Evolutionary conservation across 352 stramenopile species (phyloP).

Genomic region (Globisporangium barbulae): DNA sequence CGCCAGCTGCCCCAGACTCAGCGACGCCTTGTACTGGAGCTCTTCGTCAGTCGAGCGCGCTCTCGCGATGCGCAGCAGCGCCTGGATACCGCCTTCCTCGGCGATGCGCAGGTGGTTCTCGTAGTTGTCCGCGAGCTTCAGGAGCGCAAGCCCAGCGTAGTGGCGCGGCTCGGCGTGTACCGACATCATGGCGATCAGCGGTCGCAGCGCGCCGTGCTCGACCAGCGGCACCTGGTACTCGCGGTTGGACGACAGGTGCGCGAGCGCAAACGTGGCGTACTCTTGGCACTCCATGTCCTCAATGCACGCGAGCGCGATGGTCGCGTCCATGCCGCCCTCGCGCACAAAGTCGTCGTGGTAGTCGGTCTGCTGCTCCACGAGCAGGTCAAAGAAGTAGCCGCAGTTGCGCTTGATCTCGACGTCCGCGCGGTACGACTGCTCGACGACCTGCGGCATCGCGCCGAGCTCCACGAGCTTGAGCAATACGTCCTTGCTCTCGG

Average conservation of each 20-base stretch:
- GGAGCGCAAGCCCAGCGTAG: constrained; percentile 94
- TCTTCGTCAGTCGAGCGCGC: constrained; percentile 91
- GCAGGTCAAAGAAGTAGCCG: constrained; percentile 91
- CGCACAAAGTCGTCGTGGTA: constrained; percentile 90
- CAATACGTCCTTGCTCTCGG: constrained; percentile 90
- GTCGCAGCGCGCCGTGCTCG: constrained; percentile 86
- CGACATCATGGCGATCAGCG: constrained; percentile 96
- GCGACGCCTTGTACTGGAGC: constrained; percentile 94
- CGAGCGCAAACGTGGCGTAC: constrained; percentile 94
- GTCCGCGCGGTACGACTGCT: constrained; percentile 77
- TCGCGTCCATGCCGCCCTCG: constrained; percentile 85
- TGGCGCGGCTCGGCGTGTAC: constrained; percentile 92
- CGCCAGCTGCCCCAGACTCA: constrained; percentile 91
- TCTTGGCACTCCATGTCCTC: constrained; percentile 96
- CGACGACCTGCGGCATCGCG: constrained; percentile 77
- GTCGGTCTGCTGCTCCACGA: constrained; percentile 89
- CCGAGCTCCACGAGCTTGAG: constrained; percentile 90
- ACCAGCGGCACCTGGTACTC: constrained; percentile 93
- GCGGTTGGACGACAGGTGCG: constrained; percentile 93
- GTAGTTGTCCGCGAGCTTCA: constrained; percentile 98
- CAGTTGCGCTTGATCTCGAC: constrained; percentile 91
- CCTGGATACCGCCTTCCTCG: constrained; percentile 94
- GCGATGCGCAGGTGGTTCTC: constrained; percentile 96
- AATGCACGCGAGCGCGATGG: constrained; percentile 89
- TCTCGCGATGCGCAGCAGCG: constrained; percentile 90